Evolutionary conservation across 1,139 yeast genomes (phyloP).

Genomic region (Taphrina confusa): DNA sequence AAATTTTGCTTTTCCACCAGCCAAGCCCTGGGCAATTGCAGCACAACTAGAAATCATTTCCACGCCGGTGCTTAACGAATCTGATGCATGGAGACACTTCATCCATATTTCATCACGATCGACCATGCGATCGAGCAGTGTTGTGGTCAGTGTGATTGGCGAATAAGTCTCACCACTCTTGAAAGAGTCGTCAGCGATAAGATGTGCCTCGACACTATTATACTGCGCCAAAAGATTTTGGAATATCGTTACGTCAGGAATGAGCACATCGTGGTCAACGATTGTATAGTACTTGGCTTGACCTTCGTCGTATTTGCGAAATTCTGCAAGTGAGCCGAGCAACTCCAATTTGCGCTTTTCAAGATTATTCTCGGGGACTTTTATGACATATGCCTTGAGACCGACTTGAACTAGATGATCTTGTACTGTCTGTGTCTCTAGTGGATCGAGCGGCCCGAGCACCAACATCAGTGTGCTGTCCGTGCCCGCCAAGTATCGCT

Average conservation of each 20-base stretch:
- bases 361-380: conserved; percentile 7
- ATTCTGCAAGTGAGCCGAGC: conserved; percentile 15
- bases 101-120: conserved; percentile 15
- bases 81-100: conserved; percentile 1
- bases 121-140: conserved; percentile 9
- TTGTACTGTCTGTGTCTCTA: background rate
- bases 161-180: background rate
- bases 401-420: conserved; percentile 2
- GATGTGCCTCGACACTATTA: conserved; percentile 23
- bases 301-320: conserved; percentile 20
- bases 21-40: conserved; percentile 12
- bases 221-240: conserved; percentile 1
- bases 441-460: conserved; percentile 13
- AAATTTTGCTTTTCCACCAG: conserved; percentile 2
- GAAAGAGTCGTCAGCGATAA: conserved; percentile 12
- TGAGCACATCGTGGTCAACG: conserved; percentile 24
- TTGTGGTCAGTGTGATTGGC: conserved; percentile 20
- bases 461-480: conserved; percentile 15
- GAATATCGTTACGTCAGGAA: conserved; percentile 10
- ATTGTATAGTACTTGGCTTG: conserved; percentile 28
- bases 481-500: conserved; percentile 1
- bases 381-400: conserved; percentile 12
- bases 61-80: background rate
- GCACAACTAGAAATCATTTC: conserved; percentile 16
- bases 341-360: conserved; percentile 22